Percentiles rank a stretch among this genome's conserved stretches.
These are phyloP conservation scores for Begonia peltatifolia DNA, from an alignment of 306 rosid species.

Conservation along the genomic window DNA sequence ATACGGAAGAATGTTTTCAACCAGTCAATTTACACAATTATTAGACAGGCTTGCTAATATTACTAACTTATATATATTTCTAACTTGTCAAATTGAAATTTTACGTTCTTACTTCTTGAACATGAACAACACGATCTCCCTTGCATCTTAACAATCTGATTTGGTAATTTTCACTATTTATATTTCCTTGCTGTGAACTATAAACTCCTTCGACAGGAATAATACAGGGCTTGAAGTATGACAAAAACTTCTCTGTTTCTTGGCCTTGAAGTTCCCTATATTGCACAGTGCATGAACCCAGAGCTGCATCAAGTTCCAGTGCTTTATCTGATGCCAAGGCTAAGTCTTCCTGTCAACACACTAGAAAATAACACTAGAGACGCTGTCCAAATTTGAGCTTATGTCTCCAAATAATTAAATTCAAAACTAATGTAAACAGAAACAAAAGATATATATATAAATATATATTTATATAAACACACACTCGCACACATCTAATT, in stretches of 20 bases:
- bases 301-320: slow-evolving; percentile 80
- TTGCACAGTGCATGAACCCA: slow-evolving; percentile 91
- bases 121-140: slow-evolving; percentile 85
- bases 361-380: no score
- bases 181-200: slow-evolving; percentile 37
- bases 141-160: slow-evolving; percentile 64
- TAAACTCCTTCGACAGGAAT: slow-evolving; percentile 77
- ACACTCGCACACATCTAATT: no score
- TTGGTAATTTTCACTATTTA: slow-evolving; percentile 46
- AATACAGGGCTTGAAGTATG: slow-evolving; percentile 81
- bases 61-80: background rate
- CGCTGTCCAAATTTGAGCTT: no score
- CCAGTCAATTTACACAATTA: no score
- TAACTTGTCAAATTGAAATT: background rate
- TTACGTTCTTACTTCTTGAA: slow-evolving; percentile 57
- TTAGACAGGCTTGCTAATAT: no score
- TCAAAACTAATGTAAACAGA: background rate
- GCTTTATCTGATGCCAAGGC: slow-evolving; percentile 80
- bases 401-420: no score
- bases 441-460: background rate
- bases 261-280: slow-evolving; percentile 83
- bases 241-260: slow-evolving; percentile 70
- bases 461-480: no score
- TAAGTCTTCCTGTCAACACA: slow-evolving; percentile 56
- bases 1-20: no score